These are phyloP conservation scores for Pachysandra terminalis DNA, from an alignment of 164 flowering plant species.

Conservation along the genomic window DNA sequence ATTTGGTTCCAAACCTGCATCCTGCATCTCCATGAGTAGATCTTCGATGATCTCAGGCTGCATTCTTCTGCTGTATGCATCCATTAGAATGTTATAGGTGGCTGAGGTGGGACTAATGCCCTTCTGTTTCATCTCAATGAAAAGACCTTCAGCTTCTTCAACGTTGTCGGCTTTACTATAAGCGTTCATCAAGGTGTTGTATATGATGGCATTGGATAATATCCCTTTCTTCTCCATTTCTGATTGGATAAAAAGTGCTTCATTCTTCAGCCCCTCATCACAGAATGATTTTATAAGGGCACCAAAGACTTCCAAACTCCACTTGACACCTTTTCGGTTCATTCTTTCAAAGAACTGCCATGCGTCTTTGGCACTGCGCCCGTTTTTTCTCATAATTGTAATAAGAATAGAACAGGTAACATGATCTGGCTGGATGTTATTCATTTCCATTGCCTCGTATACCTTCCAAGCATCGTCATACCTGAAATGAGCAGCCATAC, in stretches of 20 bases:
- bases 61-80: constrained; percentile 86
- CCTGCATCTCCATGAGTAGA: constrained; percentile 69
- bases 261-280: constrained; percentile 78
- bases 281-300: constrained; percentile 88
- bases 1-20: constrained; percentile 64
- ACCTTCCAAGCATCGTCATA: constrained; percentile 77
- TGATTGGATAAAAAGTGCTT: constrained; percentile 79
- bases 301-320: constrained; percentile 74
- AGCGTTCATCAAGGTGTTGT: constrained; percentile 83
- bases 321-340: constrained; percentile 68
- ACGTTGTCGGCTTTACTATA: constrained; percentile 62
- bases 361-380: constrained; percentile 74
- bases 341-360: constrained; percentile 86
- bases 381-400: constrained; percentile 73
- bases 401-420: constrained; percentile 79
- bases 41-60: constrained; percentile 84
- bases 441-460: constrained; percentile 57
- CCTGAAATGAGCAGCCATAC: constrained; percentile 33
- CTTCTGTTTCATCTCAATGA: constrained; percentile 71
- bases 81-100: constrained; percentile 81
- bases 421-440: constrained; percentile 68
- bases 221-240: constrained; percentile 91
- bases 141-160: constrained; percentile 97
- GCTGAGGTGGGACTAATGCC: constrained; percentile 61
- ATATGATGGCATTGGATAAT: constrained; percentile 60